Base-by-base conservation (phyloP, 148 eudicot genomes). In the Pharnaceum exiguum region DNA sequence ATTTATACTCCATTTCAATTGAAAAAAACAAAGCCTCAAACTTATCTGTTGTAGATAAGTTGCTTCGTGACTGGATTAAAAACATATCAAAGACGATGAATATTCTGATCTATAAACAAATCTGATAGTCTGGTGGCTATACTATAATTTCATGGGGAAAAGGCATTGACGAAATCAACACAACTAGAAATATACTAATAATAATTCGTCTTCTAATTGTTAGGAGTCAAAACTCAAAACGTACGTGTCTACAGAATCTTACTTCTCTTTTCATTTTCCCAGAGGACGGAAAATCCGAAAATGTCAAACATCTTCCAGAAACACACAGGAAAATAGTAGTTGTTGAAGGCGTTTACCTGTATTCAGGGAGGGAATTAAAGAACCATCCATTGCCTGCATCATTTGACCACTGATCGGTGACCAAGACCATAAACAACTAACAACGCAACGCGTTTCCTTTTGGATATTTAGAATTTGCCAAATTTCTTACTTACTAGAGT, bases 321-420 rank as follows among this genome's bases (percentile, higher is more conserved):
- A 55, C 1, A 1, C 4, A 43, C 59, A 52, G 7, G 13, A 26
- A 7, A 16, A 23, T 15, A 2, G 19, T 1, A 47, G 36, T 68
- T 36, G 47, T 53, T 46, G 50, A 69, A 69, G 73, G 61, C 23
- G 73, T 69, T 69, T 38, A 55, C 67, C 73, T 13, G 15, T 64
- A 33, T 12, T 16, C 10, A 31, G 36, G 13, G 17, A 12, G 8
- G 4, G 22, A 32, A 53, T 19, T 2, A 1, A 1, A 21, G 18
- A 51, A 53, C 10, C 35, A 2, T 38, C 44, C 10, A 19, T 17
- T 33, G 51, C 48, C 49, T 28, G 40, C 46, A 35, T 45, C 57
- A 55, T 69, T 62, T 62, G 73, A 62, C 73, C 62, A 30, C 2
- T 48, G n/a, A n/a, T n/a, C n/a, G n/a, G n/a, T n/a, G 67, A 47